A percentile compares a stretch with the other conserved stretches of the same genome.
Conservation (phyloP, 352 stramenopile species). For the Peronospora belbahrii region DNA sequence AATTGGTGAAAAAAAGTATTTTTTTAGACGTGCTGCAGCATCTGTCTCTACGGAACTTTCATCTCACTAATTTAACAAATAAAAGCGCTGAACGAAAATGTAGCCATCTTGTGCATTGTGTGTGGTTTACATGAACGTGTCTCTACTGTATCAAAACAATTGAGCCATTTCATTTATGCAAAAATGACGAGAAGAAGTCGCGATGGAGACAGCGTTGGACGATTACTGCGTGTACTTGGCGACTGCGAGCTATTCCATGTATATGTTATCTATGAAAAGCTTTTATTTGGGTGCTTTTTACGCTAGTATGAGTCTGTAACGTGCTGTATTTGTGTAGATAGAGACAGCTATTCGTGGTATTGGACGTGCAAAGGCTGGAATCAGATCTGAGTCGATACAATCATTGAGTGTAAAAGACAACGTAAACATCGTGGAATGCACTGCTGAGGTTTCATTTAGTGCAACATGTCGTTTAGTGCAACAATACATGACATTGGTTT, state of each 20-base stretch:
- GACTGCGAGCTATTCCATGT: constrained; percentile 44
- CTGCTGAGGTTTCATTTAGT: constrained; percentile 7
- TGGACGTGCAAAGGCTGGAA: constrained; percentile 1
- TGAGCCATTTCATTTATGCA: neutral
- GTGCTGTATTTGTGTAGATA: constrained; percentile 20
- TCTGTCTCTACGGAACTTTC: no score
- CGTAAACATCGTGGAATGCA: constrained; percentile 2
- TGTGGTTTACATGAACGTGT: neutral
- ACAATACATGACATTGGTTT: no score
- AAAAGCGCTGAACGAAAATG: no score
- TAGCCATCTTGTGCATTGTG: neutral
- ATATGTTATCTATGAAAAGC: no score
- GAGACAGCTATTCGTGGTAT: constrained; percentile 30
- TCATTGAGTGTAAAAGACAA: constrained; percentile 4
- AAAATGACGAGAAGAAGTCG: constrained; percentile 7
- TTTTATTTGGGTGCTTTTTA: neutral
- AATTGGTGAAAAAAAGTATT: no score
- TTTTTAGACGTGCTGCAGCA: no score
- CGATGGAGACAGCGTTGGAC: constrained; percentile 25
- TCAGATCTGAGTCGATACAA: constrained; percentile 18
- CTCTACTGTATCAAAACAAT: neutral
- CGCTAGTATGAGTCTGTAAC: constrained; percentile 1
- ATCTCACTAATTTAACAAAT: no score
- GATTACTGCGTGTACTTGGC: constrained; percentile 31
- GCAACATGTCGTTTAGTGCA: neutral